A percentile compares a stretch with the other conserved stretches of the same genome.
These are phyloP conservation scores for Zasmidium cellare DNA, from an alignment of 2,329 filamentous ascomycete species.

Conservation along the genomic window DNA sequence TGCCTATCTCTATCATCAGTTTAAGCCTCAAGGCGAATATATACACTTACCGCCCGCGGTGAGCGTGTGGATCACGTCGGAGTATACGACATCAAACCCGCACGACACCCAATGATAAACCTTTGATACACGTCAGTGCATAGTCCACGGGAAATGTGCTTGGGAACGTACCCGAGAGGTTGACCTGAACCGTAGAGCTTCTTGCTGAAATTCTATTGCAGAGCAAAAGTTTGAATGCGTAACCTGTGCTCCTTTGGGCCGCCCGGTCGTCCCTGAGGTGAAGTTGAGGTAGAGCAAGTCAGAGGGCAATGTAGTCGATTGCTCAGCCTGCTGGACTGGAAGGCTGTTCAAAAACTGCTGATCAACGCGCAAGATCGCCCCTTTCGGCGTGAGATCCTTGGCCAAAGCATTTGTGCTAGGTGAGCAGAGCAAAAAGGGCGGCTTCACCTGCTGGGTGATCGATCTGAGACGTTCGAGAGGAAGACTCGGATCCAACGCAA, in stretches of 20 bases:
- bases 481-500: not conserved
- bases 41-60: not conserved
- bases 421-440: not conserved
- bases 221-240: conserved; percentile 8
- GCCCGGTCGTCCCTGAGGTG: conserved; percentile 3
- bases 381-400: not conserved
- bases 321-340: not conserved
- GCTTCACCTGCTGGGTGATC: not conserved
- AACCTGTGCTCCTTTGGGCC: conserved; percentile 14
- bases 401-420: not conserved
- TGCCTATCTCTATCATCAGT: not conserved
- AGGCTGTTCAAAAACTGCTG: not conserved
- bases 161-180: not conserved
- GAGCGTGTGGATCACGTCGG: conserved; percentile 4
- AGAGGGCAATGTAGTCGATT: not conserved
- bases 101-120: not conserved
- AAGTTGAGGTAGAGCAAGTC: not conserved
- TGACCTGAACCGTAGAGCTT: not conserved
- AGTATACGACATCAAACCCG: not conserved
- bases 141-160: not conserved
- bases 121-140: not conserved
- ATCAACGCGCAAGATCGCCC: not conserved
- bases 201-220: not conserved
- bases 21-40: not conserved
- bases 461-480: not conserved